These are phyloP conservation scores for Avicennia marina DNA, from an alignment of 257 asterid species.

Conservation along the genomic window DNA sequence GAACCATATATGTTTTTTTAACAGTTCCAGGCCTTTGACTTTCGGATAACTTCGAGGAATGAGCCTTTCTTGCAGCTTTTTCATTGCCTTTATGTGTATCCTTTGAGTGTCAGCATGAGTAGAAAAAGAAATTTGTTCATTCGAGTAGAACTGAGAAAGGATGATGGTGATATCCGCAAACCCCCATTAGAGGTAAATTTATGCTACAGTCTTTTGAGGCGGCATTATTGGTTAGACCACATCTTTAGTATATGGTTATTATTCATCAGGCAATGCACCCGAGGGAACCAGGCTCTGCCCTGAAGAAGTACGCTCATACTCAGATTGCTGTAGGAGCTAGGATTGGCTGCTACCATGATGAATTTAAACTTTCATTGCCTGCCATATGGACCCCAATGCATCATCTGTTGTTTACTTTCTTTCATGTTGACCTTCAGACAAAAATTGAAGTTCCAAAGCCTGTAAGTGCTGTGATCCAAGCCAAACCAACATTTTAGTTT, in stretches of 20 bases:
- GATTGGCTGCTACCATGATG: constrained; percentile 96
- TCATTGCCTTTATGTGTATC: constrained; percentile 96
- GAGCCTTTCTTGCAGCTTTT: constrained; percentile 97
- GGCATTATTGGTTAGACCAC: constrained; percentile 22
- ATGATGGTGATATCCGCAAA: constrained; percentile 71
- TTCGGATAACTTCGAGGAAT: constrained; percentile 89
- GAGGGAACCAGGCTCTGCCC: constrained; percentile 68
- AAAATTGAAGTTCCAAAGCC: constrained; percentile 97
- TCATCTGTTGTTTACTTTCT: constrained; percentile 94
- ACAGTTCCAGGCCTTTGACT: constrained; percentile 98
- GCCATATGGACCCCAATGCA: constrained; percentile 89
- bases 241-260: constrained; percentile 23
- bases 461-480: constrained; percentile 42
- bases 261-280: constrained; percentile 82
- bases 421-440: constrained; percentile 94
- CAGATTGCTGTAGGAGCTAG: constrained; percentile 95
- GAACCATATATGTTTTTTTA: constrained; percentile 5
- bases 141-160: constrained; percentile 89
- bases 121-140: constrained; percentile 94
- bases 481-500: constrained; percentile 4
- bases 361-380: constrained; percentile 91
- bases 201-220: constrained; percentile 22
- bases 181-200: constrained; percentile 80
- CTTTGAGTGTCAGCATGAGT: constrained; percentile 82
- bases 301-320: constrained; percentile 78